Conservation (phyloP, 129 eudicot genomes). For the Saposhnikovia divaricata region DNA sequence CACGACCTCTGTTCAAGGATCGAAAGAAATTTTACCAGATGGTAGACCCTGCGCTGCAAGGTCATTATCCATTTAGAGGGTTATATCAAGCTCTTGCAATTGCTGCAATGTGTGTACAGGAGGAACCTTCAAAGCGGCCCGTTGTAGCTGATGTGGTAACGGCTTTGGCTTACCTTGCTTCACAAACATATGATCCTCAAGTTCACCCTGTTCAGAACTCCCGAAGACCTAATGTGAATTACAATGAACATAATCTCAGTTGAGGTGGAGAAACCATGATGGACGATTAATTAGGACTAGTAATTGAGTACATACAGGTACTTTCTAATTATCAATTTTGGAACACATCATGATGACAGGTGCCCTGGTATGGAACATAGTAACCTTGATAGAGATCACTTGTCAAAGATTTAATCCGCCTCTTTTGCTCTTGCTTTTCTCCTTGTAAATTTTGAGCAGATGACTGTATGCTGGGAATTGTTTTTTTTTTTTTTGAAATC, state of each 20-base stretch:
- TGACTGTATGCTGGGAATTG: not conserved
- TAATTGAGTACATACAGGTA: slow-evolving; percentile 7
- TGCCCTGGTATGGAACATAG: not conserved
- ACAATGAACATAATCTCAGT: slow-evolving; percentile 12
- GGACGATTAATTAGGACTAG: not conserved
- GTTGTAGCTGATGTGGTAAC: slow-evolving; percentile 61
- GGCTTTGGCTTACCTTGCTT: slow-evolving; percentile 61
- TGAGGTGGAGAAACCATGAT: slow-evolving; percentile 18
- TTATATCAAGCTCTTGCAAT: slow-evolving; percentile 80
- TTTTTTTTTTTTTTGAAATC: no score
- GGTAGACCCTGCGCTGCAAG: slow-evolving; percentile 75
- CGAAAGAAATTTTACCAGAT: slow-evolving; percentile 54
- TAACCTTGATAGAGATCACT: not conserved
- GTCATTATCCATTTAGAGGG: slow-evolving; percentile 64
- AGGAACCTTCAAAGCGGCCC: slow-evolving; percentile 62
- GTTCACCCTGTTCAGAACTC: slow-evolving; percentile 19
- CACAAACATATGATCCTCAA: slow-evolving; percentile 55
- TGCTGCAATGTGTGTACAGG: slow-evolving; percentile 91
- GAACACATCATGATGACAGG: not conserved
- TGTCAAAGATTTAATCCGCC: not conserved
- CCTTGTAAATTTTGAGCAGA: slow-evolving; percentile 5
- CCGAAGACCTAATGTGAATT: slow-evolving; percentile 11
- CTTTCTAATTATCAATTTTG: not conserved
- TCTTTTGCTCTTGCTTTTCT: no score
- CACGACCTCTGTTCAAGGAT: slow-evolving; percentile 78